These are phyloP conservation scores for Phytophthora pistaciae DNA, from an alignment of 352 stramenopile species.

Conservation along the genomic window DNA sequence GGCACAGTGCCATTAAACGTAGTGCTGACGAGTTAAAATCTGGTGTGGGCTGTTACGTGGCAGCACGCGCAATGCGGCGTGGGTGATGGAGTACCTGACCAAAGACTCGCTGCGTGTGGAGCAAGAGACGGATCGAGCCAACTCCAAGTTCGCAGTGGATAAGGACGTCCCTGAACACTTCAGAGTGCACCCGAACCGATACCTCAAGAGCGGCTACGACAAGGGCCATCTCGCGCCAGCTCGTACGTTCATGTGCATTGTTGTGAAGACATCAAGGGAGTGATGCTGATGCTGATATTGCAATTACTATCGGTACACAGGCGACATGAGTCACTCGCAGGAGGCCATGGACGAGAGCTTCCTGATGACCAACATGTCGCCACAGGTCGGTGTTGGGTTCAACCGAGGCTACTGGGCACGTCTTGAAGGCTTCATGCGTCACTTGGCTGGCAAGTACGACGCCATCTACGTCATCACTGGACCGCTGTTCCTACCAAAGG, in stretches of 20 bases:
- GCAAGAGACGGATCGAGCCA: conserved; percentile 82
- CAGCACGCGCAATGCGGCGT: conserved; percentile 86
- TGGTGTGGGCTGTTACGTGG: not conserved
- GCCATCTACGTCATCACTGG: conserved; percentile 93
- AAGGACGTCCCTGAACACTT: conserved; percentile 73
- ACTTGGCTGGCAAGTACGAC: conserved; percentile 82
- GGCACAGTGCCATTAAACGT: not conserved
- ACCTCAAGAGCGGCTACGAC: conserved; percentile 94
- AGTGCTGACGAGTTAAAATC: not conserved
- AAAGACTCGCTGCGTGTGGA: conserved; percentile 68
- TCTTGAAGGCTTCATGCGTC: conserved; percentile 88
- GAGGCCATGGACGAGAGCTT: conserved; percentile 94
- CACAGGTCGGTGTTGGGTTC: conserved; percentile 90
- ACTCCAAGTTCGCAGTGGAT: conserved; percentile 91
- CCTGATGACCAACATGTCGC: conserved; percentile 96
- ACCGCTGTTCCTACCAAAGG: conserved; percentile 93
- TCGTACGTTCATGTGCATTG: conserved; percentile 36
- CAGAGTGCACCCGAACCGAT: conserved; percentile 89
- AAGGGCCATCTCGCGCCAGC: conserved; percentile 95
- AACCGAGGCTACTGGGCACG: conserved; percentile 91
- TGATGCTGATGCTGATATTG: not conserved
- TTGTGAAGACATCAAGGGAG: not conserved
- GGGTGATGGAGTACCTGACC: conserved; percentile 89
- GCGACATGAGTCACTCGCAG: conserved; percentile 89
- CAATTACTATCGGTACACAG: conserved; percentile 32